Evolutionary conservation across 495 filamentous ascomycete genomes (phyloP).

Genomic region (Elaphomyces granulatus): DNA sequence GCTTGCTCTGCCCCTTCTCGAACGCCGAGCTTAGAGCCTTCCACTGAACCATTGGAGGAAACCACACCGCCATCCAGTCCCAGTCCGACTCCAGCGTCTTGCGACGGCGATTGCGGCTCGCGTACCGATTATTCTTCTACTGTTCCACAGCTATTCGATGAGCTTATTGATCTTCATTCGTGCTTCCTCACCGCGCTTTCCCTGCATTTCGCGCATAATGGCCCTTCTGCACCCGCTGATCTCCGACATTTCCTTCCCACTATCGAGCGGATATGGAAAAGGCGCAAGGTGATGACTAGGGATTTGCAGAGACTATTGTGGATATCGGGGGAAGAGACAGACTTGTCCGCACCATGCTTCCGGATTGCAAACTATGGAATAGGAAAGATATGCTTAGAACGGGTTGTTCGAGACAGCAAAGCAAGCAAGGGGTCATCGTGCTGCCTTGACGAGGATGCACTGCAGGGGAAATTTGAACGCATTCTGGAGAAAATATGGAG

Average conservation of each 20-base stretch:
- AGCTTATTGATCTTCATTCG: slow-evolving; percentile 26
- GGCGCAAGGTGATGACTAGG: slow-evolving; percentile 30
- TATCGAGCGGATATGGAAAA: slow-evolving; percentile 32
- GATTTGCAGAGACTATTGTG: slow-evolving; percentile 32
- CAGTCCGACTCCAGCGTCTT: not conserved
- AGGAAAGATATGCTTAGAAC: slow-evolving; percentile 26
- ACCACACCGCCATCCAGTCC: not conserved
- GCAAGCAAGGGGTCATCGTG: not conserved
- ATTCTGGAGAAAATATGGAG: slow-evolving; percentile 24
- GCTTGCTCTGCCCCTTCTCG: not conserved
- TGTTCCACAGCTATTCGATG: slow-evolving; percentile 8
- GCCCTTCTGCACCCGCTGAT: slow-evolving; percentile 23
- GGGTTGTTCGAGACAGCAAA: slow-evolving; percentile 3
- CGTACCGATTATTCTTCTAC: not conserved
- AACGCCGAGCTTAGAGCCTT: not conserved
- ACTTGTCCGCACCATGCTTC: slow-evolving; percentile 2
- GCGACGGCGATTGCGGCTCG: too few species aligned
- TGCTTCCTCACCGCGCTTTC: slow-evolving; percentile 27
- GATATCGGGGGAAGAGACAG: slow-evolving; percentile 17
- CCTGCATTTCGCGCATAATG: slow-evolving; percentile 29
- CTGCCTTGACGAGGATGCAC: slow-evolving; percentile 14
- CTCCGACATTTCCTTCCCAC: slow-evolving; percentile 27
- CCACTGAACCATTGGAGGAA: not conserved
- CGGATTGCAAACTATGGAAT: slow-evolving; percentile 32
- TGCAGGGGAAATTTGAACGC: slow-evolving; percentile 28